These are phyloP conservation scores for Daldinia concentrica DNA, from an alignment of 495 filamentous ascomycete species.

Conservation along the genomic window DNA sequence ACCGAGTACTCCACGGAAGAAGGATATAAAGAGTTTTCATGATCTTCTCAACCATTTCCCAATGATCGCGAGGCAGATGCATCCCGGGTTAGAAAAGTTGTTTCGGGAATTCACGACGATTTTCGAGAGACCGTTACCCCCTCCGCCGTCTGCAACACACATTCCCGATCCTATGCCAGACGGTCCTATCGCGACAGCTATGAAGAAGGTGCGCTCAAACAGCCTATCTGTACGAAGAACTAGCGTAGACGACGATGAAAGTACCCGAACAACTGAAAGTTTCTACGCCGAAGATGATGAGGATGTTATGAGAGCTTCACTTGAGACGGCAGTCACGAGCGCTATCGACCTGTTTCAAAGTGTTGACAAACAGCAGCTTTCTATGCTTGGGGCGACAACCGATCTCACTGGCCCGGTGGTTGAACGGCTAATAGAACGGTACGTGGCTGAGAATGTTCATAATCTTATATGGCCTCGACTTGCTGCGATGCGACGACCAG, in stretches of 20 bases:
- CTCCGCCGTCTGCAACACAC: conserved; percentile 69
- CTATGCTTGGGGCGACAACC: conserved; percentile 88
- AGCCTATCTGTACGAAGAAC: conserved; percentile 49
- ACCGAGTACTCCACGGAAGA: conserved; percentile 70
- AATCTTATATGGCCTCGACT: conserved; percentile 83
- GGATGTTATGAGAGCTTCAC: conserved; percentile 80
- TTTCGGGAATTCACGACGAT: conserved; percentile 89
- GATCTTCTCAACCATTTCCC: conserved; percentile 93
- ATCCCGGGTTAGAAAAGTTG: conserved; percentile 86
- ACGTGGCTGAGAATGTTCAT: conserved; percentile 93
- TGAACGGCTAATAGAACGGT: conserved; percentile 93
- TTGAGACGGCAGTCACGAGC: conserved; percentile 91
- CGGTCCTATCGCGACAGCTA: conserved; percentile 59
- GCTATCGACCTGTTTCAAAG: conserved; percentile 95
- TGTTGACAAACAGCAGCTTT: conserved; percentile 95
- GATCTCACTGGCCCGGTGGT: conserved; percentile 92
- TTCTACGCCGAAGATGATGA: conserved; percentile 82
- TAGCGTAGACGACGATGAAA: conserved; percentile 40
- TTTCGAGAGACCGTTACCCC: conserved; percentile 84
- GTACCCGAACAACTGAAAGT: conserved; percentile 43
- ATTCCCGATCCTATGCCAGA: conserved; percentile 62
- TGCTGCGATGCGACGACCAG: conserved; percentile 76
- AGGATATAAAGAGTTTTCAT: conserved; percentile 88
- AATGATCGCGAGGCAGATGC: conserved; percentile 97
- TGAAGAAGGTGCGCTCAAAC: conserved; percentile 60